Percentiles rank a stretch among this genome's conserved stretches.
phyloP scores from a whole-genome alignment of 2,329 filamentous ascomycete genomes.

The Microsporum canis region DNA sequence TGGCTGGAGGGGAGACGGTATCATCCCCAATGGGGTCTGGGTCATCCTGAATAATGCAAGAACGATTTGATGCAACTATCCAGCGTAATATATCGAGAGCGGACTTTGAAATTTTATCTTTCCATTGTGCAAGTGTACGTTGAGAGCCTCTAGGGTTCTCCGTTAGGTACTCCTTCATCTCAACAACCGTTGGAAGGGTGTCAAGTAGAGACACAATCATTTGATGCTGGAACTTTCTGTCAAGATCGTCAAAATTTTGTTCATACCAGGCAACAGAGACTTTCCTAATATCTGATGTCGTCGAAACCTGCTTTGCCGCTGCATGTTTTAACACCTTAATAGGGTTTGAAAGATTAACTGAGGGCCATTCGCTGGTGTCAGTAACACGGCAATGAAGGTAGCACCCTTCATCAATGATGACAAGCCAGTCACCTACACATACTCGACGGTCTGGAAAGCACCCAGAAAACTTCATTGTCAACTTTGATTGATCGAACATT shows the following conservation, averaged over 20 bases:
- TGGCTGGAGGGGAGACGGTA: conserved; percentile 7
- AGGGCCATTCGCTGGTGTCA: conserved; percentile 36
- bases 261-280: conserved; percentile 25
- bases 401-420: conserved; percentile 21
- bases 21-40: conserved; percentile 11
- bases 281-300: neutral
- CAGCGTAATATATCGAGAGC: conserved; percentile 62
- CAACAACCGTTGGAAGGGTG: conserved; percentile 28
- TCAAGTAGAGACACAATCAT: conserved; percentile 28
- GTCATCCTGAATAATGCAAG: conserved; percentile 70
- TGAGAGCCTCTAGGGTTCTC: conserved; percentile 27
- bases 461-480: conserved; percentile 20
- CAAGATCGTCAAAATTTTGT: conserved; percentile 32
- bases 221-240: conserved; percentile 18
- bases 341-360: conserved; percentile 28
- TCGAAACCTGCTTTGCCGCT: neutral
- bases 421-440: conserved; percentile 44
- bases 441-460: conserved; percentile 24
- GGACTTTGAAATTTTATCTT: conserved; percentile 50
- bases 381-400: conserved; percentile 41
- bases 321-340: conserved; percentile 9
- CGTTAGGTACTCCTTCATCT: conserved; percentile 38
- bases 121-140: conserved; percentile 42
- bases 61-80: conserved; percentile 83
- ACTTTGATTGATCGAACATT: conserved; percentile 26